These are phyloP conservation scores for Aegilops tauschii DNA, from an alignment of 176 grass and related monocot genomes.

Conservation along the genomic window DNA sequence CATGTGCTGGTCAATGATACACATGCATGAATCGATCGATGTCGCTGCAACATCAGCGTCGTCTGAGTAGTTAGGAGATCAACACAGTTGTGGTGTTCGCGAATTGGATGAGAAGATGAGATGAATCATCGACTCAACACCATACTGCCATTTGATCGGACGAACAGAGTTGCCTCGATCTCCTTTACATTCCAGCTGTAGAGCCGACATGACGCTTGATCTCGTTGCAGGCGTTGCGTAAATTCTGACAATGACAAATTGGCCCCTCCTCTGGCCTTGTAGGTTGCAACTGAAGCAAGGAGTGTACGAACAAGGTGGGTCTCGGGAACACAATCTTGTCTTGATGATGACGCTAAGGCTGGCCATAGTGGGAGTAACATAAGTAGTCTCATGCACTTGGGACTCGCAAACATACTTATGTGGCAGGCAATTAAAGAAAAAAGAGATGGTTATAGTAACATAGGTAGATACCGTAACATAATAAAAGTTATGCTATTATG, in stretches of 20 bases:
- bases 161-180: not conserved
- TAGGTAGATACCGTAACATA: too few relatives aligned
- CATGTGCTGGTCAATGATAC: not conserved
- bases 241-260: not conserved
- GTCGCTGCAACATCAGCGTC: conserved; percentile 6
- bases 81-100: not conserved
- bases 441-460: too few relatives aligned
- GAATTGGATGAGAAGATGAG: not conserved
- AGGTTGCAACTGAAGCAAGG: not conserved
- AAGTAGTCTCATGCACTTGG: too few relatives aligned
- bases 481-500: too few relatives aligned
- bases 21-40: not conserved
- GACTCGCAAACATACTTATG: too few relatives aligned
- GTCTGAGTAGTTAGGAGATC: not conserved
- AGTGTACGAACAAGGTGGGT: not conserved
- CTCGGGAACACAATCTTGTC: not conserved
- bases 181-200: not conserved
- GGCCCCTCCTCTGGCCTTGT: not conserved
- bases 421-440: too few relatives aligned
- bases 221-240: not conserved
- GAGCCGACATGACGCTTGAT: not conserved
- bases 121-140: not conserved
- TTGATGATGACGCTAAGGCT: not conserved
- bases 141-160: not conserved
- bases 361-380: too few relatives aligned